A percentile compares a stretch with the other conserved stretches of the same genome.
phyloP scores from a whole-genome alignment of 2,329 filamentous ascomycete genomes.

The Aspergillus hiratsukae region DNA sequence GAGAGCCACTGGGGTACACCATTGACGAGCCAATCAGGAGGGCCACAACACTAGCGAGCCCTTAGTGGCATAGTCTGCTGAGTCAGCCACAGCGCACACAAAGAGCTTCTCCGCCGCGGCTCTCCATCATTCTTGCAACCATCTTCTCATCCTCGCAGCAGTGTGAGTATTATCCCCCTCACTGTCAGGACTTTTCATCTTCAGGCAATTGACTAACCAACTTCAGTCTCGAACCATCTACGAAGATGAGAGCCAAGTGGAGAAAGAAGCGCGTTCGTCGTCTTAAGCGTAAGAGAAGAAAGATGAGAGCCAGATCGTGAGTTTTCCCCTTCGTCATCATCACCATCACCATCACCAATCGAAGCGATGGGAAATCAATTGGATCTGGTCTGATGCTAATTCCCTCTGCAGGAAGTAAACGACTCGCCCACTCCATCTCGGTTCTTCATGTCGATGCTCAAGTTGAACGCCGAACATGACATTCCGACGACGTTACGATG shows the following conservation, averaged over 20 bases:
- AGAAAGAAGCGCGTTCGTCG: slow-evolving; percentile 99
- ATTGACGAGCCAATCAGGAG: slow-evolving; percentile 13
- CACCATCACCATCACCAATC: background rate
- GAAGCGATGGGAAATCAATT: background rate
- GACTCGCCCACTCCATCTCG: slow-evolving; percentile 55
- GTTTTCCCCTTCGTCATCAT: slow-evolving; percentile 34
- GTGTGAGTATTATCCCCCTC: slow-evolving; percentile 30
- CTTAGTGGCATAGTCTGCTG: slow-evolving; percentile 28
- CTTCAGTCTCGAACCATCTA: slow-evolving; percentile 32
- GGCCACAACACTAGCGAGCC: slow-evolving; percentile 22
- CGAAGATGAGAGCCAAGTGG: slow-evolving; percentile 91
- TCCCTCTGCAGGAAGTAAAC: slow-evolving; percentile 59
- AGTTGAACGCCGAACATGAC: slow-evolving; percentile 39
- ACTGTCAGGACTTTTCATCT: slow-evolving; percentile 1
- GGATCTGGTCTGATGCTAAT: slow-evolving; percentile 28
- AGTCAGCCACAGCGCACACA: slow-evolving; percentile 40
- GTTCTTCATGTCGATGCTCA: slow-evolving; percentile 34
- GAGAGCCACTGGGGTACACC: background rate
- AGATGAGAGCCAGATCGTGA: slow-evolving; percentile 97
- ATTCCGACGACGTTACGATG: slow-evolving; percentile 30
- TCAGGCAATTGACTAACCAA: slow-evolving; percentile 15
- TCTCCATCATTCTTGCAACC: slow-evolving; percentile 38
- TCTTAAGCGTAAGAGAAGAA: slow-evolving; percentile 99
- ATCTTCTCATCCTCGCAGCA: slow-evolving; percentile 45
- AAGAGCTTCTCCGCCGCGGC: slow-evolving; percentile 31